These are phyloP conservation scores for Sporothrix brasiliensis DNA, from an alignment of 2,329 filamentous ascomycete species.

Conservation along the genomic window DNA sequence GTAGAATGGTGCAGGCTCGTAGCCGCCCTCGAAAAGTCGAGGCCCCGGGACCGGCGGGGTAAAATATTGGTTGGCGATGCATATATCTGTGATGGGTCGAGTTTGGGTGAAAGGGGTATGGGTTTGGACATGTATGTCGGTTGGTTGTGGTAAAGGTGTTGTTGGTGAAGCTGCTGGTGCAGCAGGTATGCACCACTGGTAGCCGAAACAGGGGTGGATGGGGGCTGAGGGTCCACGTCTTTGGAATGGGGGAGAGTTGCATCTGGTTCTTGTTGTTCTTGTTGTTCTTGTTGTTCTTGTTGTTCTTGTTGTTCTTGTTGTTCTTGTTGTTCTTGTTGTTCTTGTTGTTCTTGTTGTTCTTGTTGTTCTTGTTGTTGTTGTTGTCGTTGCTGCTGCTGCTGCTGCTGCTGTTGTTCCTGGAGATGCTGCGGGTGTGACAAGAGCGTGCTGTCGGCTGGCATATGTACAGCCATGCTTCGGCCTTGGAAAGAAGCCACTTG, in stretches of 20 bases:
- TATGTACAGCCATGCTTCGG: slow-evolving; percentile 70
- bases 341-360: no score
- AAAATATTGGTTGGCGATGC: slow-evolving; percentile 85
- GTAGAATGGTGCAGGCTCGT: slow-evolving; percentile 96
- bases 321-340: no score
- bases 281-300: no score
- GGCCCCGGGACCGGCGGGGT: slow-evolving; percentile 81
- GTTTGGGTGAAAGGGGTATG: slow-evolving; percentile 79
- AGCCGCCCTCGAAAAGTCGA: slow-evolving; percentile 91
- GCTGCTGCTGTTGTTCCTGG: not conserved
- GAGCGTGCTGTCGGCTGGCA: slow-evolving; percentile 43
- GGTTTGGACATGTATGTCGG: slow-evolving; percentile 52
- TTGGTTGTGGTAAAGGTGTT: slow-evolving; percentile 40
- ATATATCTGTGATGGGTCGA: slow-evolving; percentile 82
- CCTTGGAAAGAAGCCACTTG: slow-evolving; percentile 53
- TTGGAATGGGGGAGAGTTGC: not conserved
- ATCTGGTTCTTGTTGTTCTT: no score
- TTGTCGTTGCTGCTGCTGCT: no score
- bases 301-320: no score
- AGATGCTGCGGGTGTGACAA: slow-evolving; percentile 39
- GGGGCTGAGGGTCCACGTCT: slow-evolving; percentile 18
- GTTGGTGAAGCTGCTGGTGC: slow-evolving; percentile 32
- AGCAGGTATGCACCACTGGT: slow-evolving; percentile 9
- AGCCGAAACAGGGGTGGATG: slow-evolving; percentile 31
- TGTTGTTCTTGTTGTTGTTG: no score